Evolutionary conservation across 352 stramenopile genomes (phyloP).

Genomic region (Detonula confervacea): DNA sequence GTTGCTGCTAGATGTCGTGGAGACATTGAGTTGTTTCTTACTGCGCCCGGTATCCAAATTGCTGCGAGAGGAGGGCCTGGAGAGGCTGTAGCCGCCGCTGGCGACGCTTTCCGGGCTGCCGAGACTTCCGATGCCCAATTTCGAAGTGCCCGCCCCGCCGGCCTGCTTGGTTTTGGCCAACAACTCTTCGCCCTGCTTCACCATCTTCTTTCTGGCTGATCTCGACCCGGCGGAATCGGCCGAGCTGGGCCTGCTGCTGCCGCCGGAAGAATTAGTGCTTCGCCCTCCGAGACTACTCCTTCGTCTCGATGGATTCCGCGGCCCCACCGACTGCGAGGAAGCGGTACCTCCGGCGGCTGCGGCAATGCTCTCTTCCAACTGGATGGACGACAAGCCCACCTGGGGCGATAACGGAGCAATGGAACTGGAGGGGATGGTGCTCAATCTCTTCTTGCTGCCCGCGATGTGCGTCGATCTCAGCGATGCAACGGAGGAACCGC

Average conservation of each 20-base stretch:
- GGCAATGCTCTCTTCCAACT: conserved; percentile 31
- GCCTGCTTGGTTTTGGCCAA: neutral
- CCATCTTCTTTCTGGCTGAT: conserved; percentile 13
- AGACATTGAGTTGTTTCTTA: too few relatives aligned
- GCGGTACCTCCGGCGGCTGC: too few relatives aligned
- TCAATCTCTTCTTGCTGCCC: conserved; percentile 61
- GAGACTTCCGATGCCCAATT: too few relatives aligned
- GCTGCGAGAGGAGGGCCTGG: too few relatives aligned
- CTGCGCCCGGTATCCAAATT: too few relatives aligned
- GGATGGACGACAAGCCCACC: conserved; percentile 19
- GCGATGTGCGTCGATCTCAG: conserved; percentile 18
- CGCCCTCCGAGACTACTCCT: conserved; percentile 24
- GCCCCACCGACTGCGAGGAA: neutral
- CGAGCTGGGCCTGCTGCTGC: conserved; percentile 26
- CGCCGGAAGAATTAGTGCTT: conserved; percentile 1
- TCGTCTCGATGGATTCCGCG: conserved; percentile 22
- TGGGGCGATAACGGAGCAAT: conserved; percentile 61
- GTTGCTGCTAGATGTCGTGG: too few relatives aligned
- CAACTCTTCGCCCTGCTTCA: neutral
- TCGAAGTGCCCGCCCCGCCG: neutral
- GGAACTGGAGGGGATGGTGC: conserved; percentile 58
- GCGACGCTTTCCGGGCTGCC: neutral
- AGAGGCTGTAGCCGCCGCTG: neutral
- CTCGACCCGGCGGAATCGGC: conserved; percentile 15
- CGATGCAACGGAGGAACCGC: conserved; percentile 14